phyloP scores from a whole-genome alignment of 148 eudicot species.

The Camellia sinensis region DNA sequence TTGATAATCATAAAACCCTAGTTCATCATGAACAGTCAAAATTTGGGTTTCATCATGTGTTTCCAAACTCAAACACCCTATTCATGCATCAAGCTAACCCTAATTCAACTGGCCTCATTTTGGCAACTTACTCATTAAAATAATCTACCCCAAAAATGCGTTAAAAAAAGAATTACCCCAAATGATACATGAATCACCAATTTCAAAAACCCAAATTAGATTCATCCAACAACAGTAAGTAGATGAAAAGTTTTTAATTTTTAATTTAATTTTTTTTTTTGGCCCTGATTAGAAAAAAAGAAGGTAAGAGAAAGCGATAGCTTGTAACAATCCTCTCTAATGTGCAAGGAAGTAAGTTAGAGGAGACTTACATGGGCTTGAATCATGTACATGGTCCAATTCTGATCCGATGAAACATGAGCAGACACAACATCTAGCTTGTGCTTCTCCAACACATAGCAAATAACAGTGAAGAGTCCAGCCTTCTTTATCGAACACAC shows the following conservation, averaged over 20 bases:
- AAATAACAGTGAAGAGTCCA: conserved; percentile 43
- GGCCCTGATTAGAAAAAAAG: not conserved
- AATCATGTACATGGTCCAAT: conserved; percentile 45
- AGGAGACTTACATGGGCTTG: conserved; percentile 57
- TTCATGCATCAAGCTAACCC: not conserved
- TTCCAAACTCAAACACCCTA: not conserved
- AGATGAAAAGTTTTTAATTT: too few relatives aligned
- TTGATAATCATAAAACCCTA: not conserved
- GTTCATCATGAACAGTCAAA: not conserved
- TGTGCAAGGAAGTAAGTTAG: too few relatives aligned
- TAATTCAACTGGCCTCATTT: not conserved
- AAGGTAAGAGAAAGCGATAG: not conserved
- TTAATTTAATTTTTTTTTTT: too few relatives aligned
- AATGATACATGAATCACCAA: not conserved
- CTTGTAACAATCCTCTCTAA: too few relatives aligned
- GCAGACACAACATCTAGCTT: conserved; percentile 42
- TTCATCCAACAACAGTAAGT: not conserved
- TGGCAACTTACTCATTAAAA: not conserved
- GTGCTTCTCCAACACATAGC: conserved; percentile 60
- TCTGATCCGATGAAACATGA: conserved; percentile 42
- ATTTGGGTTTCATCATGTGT: not conserved
- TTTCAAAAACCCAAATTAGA: not conserved
- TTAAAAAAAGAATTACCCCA: too few relatives aligned
- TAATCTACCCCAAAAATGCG: not conserved
- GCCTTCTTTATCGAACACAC: conserved; percentile 46